Evolutionary conservation across 495 filamentous ascomycete genomes (phyloP).

Genomic region (Penicillium cataractarum): DNA sequence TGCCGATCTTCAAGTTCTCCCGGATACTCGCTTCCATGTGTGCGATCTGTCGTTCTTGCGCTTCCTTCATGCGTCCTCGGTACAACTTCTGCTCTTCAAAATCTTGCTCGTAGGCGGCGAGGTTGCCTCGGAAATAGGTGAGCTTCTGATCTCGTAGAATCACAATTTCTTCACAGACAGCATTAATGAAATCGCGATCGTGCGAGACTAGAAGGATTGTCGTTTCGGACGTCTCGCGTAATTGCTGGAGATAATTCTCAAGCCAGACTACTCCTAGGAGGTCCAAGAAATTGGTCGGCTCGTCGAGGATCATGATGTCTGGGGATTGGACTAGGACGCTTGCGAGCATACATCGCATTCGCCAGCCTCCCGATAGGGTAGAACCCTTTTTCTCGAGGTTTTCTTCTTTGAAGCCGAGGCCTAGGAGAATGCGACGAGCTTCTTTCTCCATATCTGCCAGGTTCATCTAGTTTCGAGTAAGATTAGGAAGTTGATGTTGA

Average conservation of each 20-base stretch:
- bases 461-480: constrained; percentile 38
- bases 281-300: constrained; percentile 86
- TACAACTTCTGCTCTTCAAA: constrained; percentile 65
- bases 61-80: constrained; percentile 74
- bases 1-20: constrained; percentile 69
- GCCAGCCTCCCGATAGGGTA: constrained; percentile 78
- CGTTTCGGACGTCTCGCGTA: constrained; percentile 44
- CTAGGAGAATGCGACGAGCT: constrained; percentile 64
- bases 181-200: constrained; percentile 74
- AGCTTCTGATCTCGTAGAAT: constrained; percentile 67
- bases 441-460: constrained; percentile 54
- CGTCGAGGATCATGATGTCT: constrained; percentile 82
- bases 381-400: constrained; percentile 58
- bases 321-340: constrained; percentile 67
- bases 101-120: constrained; percentile 67
- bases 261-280: constrained; percentile 84
- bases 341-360: constrained; percentile 72
- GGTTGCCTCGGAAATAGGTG: constrained; percentile 69
- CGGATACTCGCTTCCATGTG: constrained; percentile 77
- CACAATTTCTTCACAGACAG: constrained; percentile 74
- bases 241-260: constrained; percentile 63
- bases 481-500: background rate
- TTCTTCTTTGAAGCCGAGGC: constrained; percentile 72
- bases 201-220: constrained; percentile 75
- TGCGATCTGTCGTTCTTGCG: constrained; percentile 72